These are phyloP conservation scores for Psilocybe subaeruginosa DNA, from an alignment of 768 basidiomycete genomes.

Conservation along the genomic window DNA sequence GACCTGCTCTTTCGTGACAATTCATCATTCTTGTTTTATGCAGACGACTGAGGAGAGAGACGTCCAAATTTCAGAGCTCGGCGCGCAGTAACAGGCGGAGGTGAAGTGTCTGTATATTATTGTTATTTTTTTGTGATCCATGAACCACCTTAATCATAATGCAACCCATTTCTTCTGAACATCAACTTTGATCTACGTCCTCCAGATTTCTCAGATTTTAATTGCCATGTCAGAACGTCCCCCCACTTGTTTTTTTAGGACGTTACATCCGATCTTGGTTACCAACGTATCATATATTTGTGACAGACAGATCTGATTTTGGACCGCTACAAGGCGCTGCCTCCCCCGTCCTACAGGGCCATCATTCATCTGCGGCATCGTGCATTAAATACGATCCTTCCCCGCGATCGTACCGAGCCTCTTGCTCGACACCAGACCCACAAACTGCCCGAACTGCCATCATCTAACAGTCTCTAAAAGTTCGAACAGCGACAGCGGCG, in stretches of 20 bases:
- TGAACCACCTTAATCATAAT: slow-evolving; percentile 6
- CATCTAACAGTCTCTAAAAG: too few species aligned
- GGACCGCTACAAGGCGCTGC: too few species aligned
- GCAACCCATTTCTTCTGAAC: neutral
- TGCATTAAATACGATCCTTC: too few species aligned
- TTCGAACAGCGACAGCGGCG: neutral
- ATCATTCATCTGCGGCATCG: neutral
- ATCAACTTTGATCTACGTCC: neutral
- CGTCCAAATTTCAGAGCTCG: slow-evolving; percentile 46
- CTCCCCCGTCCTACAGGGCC: neutral
- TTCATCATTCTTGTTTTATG: neutral
- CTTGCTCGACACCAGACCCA: too few species aligned
- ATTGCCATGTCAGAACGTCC: too few species aligned
- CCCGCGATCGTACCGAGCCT: too few species aligned
- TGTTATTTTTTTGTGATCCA: slow-evolving; percentile 19
- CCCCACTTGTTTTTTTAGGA: too few species aligned
- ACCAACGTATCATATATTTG: neutral
- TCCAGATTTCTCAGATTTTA: too few species aligned
- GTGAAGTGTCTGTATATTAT: slow-evolving; percentile 26
- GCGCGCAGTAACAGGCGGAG: slow-evolving; percentile 37
- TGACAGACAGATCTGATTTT: neutral
- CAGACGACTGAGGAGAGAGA: slow-evolving; percentile 42
- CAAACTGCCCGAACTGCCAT: too few species aligned
- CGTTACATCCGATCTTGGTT: too few species aligned
- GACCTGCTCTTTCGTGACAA: too few species aligned